These are phyloP conservation scores for Yamadazyma phyllophila DNA, from an alignment of 805 yeast species.

Conservation along the genomic window DNA sequence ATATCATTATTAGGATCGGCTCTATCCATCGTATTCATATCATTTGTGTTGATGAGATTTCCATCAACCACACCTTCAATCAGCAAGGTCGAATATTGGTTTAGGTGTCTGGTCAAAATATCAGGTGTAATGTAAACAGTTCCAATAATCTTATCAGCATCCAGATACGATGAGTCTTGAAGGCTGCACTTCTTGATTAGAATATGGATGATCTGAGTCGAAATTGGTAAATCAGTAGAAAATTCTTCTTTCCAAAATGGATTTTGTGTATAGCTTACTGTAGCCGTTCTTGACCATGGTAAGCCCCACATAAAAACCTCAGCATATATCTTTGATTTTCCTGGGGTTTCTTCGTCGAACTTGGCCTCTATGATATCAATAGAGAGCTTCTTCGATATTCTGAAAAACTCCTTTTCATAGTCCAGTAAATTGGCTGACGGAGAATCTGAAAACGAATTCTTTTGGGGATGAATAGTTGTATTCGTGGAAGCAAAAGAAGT, in stretches of 20 bases:
- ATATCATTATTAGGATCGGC: slow-evolving; percentile 26
- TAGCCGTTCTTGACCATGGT: slow-evolving; percentile 77
- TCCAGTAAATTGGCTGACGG: slow-evolving; percentile 5
- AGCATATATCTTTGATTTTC: slow-evolving; percentile 47
- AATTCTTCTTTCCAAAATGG: slow-evolving; percentile 88
- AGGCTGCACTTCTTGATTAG: slow-evolving; percentile 38
- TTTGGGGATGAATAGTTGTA: neutral
- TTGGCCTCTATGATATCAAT: slow-evolving; percentile 67
- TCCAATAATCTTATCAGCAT: slow-evolving; percentile 47
- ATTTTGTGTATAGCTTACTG: slow-evolving; percentile 44
- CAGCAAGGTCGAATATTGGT: slow-evolving; percentile 34
- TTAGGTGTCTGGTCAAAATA: slow-evolving; percentile 36
- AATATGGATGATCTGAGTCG: slow-evolving; percentile 51
- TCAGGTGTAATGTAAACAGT: slow-evolving; percentile 55
- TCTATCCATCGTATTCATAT: slow-evolving; percentile 9
- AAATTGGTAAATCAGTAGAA: slow-evolving; percentile 55
- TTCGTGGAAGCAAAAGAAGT: slow-evolving; percentile 1
- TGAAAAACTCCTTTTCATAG: slow-evolving; percentile 36
- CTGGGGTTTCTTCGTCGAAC: slow-evolving; percentile 33
- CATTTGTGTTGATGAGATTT: slow-evolving; percentile 22
- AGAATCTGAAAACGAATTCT: neutral
- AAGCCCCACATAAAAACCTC: slow-evolving; percentile 72
- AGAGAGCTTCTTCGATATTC: slow-evolving; percentile 52
- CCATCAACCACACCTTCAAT: slow-evolving; percentile 21
- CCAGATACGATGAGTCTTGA: slow-evolving; percentile 10